Conservation (phyloP, 371 early-diverging fungal genomes). For the Mortierella sp. region DNA sequence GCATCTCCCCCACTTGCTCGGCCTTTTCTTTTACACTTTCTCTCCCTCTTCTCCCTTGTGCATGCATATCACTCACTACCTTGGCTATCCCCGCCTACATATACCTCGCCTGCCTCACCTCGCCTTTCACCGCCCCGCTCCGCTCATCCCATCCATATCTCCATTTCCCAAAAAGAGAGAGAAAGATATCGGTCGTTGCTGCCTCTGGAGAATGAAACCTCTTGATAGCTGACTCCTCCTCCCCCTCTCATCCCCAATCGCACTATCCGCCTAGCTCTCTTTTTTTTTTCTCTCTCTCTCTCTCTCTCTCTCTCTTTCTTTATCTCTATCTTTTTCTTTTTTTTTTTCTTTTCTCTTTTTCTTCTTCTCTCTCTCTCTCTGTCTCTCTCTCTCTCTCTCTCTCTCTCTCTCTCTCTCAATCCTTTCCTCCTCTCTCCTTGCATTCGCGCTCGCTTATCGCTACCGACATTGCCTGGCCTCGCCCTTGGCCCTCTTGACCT, state of each 20-base stretch:
- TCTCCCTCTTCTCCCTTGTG: background rate
- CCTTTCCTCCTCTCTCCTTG: background rate
- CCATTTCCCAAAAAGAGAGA: no score
- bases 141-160: no score
- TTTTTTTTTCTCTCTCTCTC: background rate
- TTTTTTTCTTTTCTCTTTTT: background rate
- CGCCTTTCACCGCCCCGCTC: no score
- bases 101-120: no score
- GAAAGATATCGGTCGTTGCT: no score
- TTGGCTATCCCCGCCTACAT: no score
- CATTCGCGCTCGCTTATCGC: background rate
- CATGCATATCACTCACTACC: no score
- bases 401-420: no score
- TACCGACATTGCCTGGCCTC: background rate
- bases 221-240: no score
- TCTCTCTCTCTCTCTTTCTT: background rate
- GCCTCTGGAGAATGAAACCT: no score
- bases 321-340: slow-evolving; percentile 1
- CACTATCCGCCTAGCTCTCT: background rate
- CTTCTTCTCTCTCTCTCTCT: background rate
- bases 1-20: background rate
- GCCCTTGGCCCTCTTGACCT: background rate
- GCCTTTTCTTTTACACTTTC: background rate
- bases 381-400: background rate
- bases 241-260: background rate